Percentiles rank a stretch among this genome's conserved stretches.
These are phyloP conservation scores for Colletotrichum neosansevieriae DNA, from an alignment of 2,329 filamentous ascomycete species.

Conservation along the genomic window DNA sequence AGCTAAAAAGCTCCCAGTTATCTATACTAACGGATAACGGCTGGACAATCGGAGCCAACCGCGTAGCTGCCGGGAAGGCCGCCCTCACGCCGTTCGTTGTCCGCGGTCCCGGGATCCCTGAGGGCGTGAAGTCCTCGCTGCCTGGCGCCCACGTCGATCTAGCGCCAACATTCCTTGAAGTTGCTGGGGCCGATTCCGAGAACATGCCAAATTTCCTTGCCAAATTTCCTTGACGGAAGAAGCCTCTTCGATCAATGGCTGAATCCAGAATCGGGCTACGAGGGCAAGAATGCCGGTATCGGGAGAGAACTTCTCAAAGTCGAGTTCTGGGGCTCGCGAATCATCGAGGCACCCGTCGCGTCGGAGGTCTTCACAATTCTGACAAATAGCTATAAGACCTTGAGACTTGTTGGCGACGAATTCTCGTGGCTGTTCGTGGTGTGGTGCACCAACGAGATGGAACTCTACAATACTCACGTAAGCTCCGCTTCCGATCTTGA, in stretches of 20 bases:
- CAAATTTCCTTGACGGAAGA: slow-evolving; percentile 44
- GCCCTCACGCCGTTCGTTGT: slow-evolving; percentile 47
- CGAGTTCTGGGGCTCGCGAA: slow-evolving; percentile 46
- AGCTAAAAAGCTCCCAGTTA: slow-evolving; percentile 26
- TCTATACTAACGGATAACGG: slow-evolving; percentile 48
- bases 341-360: slow-evolving; percentile 24
- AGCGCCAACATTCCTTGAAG: slow-evolving; percentile 47
- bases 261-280: slow-evolving; percentile 32
- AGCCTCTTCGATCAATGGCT: slow-evolving; percentile 47
- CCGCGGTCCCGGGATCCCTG: slow-evolving; percentile 45
- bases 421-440: slow-evolving; percentile 44
- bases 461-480: slow-evolving; percentile 48
- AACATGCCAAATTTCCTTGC: too few relatives aligned
- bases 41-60: slow-evolving; percentile 46
- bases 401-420: slow-evolving; percentile 45
- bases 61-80: slow-evolving; percentile 46
- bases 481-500: neutral
- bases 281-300: slow-evolving; percentile 28
- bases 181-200: slow-evolving; percentile 32
- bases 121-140: slow-evolving; percentile 40
- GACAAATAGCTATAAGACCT: slow-evolving; percentile 47
- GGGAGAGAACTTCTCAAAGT: slow-evolving; percentile 45
- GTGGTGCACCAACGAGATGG: slow-evolving; percentile 47
- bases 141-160: slow-evolving; percentile 46
- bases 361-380: slow-evolving; percentile 39